phyloP scores from a whole-genome alignment of 805 yeast species.

The Cyberlindnera xishuangbannaensis region DNA sequence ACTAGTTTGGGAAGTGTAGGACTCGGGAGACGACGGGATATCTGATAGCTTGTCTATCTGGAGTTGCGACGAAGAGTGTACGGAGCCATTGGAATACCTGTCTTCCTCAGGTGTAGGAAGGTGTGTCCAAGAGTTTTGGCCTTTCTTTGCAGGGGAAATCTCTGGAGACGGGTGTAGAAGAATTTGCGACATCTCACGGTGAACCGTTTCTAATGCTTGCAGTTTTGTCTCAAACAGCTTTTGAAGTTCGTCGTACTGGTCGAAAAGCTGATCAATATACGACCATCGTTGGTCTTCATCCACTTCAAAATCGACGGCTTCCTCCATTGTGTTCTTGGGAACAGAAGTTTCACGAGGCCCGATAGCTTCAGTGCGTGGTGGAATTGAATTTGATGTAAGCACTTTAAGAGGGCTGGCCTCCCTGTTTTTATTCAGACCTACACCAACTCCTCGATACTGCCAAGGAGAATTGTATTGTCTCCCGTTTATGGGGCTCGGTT shows the following conservation, averaged over 20 bases:
- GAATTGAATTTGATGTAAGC: constrained; percentile 4
- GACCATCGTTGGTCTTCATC: constrained; percentile 2
- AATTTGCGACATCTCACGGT: constrained; percentile 6
- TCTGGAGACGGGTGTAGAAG: neutral
- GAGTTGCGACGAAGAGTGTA: no score
- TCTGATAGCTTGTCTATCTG: constrained; percentile 3
- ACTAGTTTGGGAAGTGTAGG: constrained; percentile 12
- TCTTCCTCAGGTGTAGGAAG: constrained; percentile 21
- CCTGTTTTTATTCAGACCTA: constrained; percentile 5
- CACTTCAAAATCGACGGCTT: no score
- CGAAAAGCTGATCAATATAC: constrained; percentile 2
- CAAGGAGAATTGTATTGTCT: no score
- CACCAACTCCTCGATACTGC: constrained; percentile 4
- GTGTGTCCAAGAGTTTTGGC: neutral
- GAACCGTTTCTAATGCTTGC: neutral
- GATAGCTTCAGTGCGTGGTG: no score
- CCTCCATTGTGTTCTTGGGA: no score
- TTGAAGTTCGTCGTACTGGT: constrained; percentile 6
- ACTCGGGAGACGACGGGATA: constrained; percentile 22
- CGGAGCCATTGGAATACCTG: no score
- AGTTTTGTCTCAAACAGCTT: constrained; percentile 2
- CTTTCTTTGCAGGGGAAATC: no score
- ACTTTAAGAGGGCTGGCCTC: constrained; percentile 3
- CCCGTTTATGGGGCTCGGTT: no score
- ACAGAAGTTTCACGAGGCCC: no score